Conservation (phyloP, 768 basidiomycete species). For the Boletus reticuloceps region DNA sequence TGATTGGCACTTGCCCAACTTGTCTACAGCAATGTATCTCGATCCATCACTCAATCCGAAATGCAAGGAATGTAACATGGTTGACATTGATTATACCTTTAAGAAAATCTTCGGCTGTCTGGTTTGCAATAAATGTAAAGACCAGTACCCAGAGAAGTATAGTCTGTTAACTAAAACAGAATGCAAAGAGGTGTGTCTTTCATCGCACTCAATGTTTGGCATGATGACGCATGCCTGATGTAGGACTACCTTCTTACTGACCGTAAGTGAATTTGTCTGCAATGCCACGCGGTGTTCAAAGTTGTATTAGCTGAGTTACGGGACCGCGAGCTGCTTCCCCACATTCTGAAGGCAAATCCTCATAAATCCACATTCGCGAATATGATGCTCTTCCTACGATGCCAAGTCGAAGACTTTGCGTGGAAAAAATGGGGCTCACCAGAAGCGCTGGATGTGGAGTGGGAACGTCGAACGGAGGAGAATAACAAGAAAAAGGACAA, state of each 20-base stretch:
- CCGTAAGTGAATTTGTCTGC: slow-evolving; percentile 45
- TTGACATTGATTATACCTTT: slow-evolving; percentile 84
- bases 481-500: slow-evolving; percentile 90
- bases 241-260: slow-evolving; percentile 96
- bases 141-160: slow-evolving; percentile 88
- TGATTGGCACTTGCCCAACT: background rate
- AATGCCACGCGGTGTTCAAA: background rate
- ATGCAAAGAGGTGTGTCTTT: slow-evolving; percentile 77
- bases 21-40: slow-evolving; percentile 65
- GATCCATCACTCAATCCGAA: slow-evolving; percentile 75
- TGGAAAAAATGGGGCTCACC: slow-evolving; percentile 98
- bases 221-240: background rate
- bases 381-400: slow-evolving; percentile 98
- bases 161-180: slow-evolving; percentile 97
- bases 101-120: slow-evolving; percentile 78
- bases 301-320: slow-evolving; percentile 75
- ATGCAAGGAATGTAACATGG: slow-evolving; percentile 82
- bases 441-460: slow-evolving; percentile 88
- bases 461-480: slow-evolving; percentile 69
- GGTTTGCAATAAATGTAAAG: slow-evolving; percentile 90
- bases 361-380: slow-evolving; percentile 95
- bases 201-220: background rate
- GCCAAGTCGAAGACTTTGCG: slow-evolving; percentile 94
- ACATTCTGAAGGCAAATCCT: slow-evolving; percentile 91
- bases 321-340: slow-evolving; percentile 89